These are phyloP conservation scores for Phytophthora megakarya DNA, from an alignment of 352 stramenopile species.

Conservation along the genomic window DNA sequence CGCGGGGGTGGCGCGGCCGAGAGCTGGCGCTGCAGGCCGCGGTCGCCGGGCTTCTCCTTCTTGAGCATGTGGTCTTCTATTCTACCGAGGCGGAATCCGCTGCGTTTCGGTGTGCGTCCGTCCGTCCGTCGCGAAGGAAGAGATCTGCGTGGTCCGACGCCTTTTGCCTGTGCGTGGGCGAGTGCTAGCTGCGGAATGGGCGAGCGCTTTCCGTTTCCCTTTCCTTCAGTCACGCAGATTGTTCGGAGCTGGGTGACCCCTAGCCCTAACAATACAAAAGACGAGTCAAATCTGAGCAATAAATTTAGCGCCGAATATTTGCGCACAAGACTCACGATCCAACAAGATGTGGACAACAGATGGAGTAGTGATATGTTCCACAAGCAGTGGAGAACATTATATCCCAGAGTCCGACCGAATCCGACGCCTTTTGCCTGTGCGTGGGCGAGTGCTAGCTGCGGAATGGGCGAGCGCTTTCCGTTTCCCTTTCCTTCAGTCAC, in stretches of 20 bases:
- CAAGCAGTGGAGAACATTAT: too few relatives aligned
- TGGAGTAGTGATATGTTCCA: too few relatives aligned
- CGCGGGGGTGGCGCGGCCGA: slow-evolving; percentile 36
- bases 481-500: slow-evolving; percentile 41
- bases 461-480: slow-evolving; percentile 33
- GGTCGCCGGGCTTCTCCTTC: slow-evolving; percentile 27
- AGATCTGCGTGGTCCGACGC: slow-evolving; percentile 22
- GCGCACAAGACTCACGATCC: neutral
- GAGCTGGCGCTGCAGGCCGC: slow-evolving; percentile 30
- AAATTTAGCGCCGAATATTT: slow-evolving; percentile 14
- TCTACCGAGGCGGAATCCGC: neutral
- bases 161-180: neutral
- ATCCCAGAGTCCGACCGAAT: too few relatives aligned
- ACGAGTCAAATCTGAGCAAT: slow-evolving; percentile 1
- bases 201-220: slow-evolving; percentile 37
- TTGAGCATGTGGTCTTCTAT: slow-evolving; percentile 18
- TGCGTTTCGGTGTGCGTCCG: slow-evolving; percentile 20
- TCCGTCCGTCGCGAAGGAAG: slow-evolving; percentile 4
- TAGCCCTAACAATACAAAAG: slow-evolving; percentile 1
- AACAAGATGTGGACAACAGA: too few relatives aligned
- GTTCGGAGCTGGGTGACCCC: slow-evolving; percentile 8
- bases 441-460: slow-evolving; percentile 12
- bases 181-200: slow-evolving; percentile 25
- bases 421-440: slow-evolving; percentile 10
- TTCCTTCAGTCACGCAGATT: slow-evolving; percentile 42